These are phyloP conservation scores for Verruconis gallopava DNA, from an alignment of 2,329 filamentous ascomycete species.

Conservation along the genomic window DNA sequence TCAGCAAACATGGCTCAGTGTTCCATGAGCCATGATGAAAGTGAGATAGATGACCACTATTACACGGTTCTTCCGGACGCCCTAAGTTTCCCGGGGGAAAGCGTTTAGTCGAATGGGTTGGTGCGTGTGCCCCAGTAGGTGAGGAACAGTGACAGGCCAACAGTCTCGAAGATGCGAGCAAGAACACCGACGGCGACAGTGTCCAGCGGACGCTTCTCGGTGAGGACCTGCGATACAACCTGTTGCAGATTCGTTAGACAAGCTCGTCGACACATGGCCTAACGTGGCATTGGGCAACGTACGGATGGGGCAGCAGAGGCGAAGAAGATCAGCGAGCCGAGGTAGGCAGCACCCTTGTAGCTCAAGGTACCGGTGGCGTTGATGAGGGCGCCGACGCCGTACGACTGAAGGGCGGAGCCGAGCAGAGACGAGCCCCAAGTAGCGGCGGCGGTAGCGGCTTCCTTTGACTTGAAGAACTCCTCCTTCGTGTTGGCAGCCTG, in stretches of 20 bases:
- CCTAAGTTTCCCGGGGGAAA: background rate
- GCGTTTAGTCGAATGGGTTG: conserved; percentile 69
- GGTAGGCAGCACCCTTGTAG: conserved; percentile 95
- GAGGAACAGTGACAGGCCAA: conserved; percentile 81
- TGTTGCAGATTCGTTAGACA: conserved; percentile 31
- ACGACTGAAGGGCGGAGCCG: conserved; percentile 79
- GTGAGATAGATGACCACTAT: too few relatives aligned
- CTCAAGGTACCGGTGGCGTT: conserved; percentile 89
- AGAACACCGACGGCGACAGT: conserved; percentile 75
- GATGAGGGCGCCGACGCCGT: conserved; percentile 71
- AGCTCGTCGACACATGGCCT: background rate
- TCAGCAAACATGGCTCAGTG: too few relatives aligned
- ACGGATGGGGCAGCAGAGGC: conserved; percentile 80
- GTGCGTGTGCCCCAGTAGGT: conserved; percentile 97
- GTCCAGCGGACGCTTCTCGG: conserved; percentile 85
- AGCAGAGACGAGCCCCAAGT: conserved; percentile 84
- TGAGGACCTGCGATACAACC: conserved; percentile 77
- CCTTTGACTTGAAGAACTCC: conserved; percentile 89
- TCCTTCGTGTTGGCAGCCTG: conserved; percentile 62
- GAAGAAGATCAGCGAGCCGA: conserved; percentile 82
- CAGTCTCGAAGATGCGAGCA: conserved; percentile 80
- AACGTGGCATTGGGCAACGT: too few relatives aligned
- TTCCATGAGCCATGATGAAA: too few relatives aligned
- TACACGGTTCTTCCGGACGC: background rate
- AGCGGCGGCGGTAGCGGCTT: conserved; percentile 74